Base-by-base conservation (phyloP, 768 basidiomycete species). In the Agaricus sinodeliciosus region DNA sequence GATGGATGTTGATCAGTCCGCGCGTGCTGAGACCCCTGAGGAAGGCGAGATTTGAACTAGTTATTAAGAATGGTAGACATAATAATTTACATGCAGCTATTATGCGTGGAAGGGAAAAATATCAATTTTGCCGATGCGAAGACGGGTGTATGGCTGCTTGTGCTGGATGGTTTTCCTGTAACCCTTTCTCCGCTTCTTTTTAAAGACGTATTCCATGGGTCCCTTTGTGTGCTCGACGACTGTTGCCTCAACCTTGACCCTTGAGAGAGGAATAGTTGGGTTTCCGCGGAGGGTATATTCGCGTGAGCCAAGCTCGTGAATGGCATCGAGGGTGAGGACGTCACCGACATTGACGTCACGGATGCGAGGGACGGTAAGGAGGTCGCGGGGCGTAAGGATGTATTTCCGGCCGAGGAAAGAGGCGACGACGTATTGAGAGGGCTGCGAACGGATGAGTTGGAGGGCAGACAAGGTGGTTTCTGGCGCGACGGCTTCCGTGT, bases 151-250 rank as follows among this genome's bases (percentile, higher is more conserved):
- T 2, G 87, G 88, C 65, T 94, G 92, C 69, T 97, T 98, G 68
- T 92, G 87, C 66, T 82, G 79, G 58, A 97, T 90, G 7, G 90
- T 93, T 72, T 91, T 90, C 71, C 89, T 82, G 72, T 98, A 98
- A 9, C 95, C 94, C 76, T 98, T 97, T 84, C 96, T 85, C 71
- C 94, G 75, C 77, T 98, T 99, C 76, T 94, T 95, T 77, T 97
- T 96, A 72, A 94, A 82, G 50, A 90, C 88, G 61, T 75, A 78
- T 70, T 95, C 89, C 89, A 98, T 87, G 49, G 80, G 78, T 7
- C 92, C 90, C 68, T 94, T 97, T 40, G 96, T 98, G 65, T 99
- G 95, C 69, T 99, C 96, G 43, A 98, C 71, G n/a, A 99, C 93
- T 18, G 91, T 96, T 15, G 94, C 86, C 58, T 87, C 75, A 37